Conservation (phyloP, 1,284 basidiomycete genomes). For the Baeospora myosura region DNA sequence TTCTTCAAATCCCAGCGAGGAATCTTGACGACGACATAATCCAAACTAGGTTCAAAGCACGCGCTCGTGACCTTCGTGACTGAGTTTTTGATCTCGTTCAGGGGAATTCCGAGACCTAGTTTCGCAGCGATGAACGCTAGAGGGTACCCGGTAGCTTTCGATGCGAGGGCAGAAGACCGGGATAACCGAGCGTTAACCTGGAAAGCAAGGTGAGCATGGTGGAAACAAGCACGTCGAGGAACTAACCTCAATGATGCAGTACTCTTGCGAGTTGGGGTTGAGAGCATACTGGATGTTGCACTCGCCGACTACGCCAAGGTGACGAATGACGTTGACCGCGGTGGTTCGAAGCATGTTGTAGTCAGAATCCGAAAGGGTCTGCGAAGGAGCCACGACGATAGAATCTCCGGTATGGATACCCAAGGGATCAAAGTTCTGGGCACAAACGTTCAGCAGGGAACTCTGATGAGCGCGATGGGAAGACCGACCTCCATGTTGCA, state of each 20-base stretch:
- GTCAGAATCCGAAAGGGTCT: slow-evolving; percentile 94
- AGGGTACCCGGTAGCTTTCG: slow-evolving; percentile 97
- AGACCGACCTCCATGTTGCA: slow-evolving; percentile 96
- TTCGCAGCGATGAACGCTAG: slow-evolving; percentile 98
- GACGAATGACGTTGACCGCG: slow-evolving; percentile 95
- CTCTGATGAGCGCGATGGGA: slow-evolving; percentile 2
- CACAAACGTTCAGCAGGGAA: slow-evolving; percentile 1
- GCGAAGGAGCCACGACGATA: slow-evolving; percentile 97
- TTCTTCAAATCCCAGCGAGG: slow-evolving; percentile 99
- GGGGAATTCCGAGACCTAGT: slow-evolving; percentile 91
- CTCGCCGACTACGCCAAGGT: slow-evolving; percentile 95
- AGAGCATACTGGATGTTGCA: slow-evolving; percentile 99
- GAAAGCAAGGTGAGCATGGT: not conserved
- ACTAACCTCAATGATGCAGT: slow-evolving; percentile 92
- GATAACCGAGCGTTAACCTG: slow-evolving; percentile 98
- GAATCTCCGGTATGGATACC: slow-evolving; percentile 99
- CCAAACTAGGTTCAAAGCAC: slow-evolving; percentile 96
- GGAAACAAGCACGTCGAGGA: not conserved
- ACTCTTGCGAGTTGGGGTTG: slow-evolving; percentile 91
- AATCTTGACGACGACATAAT: slow-evolving; percentile 98
- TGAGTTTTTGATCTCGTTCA: slow-evolving; percentile 96
- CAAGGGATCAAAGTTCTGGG: slow-evolving; percentile 94
- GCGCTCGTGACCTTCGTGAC: slow-evolving; percentile 95
- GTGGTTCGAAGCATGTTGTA: slow-evolving; percentile 99
- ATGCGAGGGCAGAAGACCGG: slow-evolving; percentile 94